Conservation (phyloP, 441 rosid species). For the Erodium chrysanthum region DNA sequence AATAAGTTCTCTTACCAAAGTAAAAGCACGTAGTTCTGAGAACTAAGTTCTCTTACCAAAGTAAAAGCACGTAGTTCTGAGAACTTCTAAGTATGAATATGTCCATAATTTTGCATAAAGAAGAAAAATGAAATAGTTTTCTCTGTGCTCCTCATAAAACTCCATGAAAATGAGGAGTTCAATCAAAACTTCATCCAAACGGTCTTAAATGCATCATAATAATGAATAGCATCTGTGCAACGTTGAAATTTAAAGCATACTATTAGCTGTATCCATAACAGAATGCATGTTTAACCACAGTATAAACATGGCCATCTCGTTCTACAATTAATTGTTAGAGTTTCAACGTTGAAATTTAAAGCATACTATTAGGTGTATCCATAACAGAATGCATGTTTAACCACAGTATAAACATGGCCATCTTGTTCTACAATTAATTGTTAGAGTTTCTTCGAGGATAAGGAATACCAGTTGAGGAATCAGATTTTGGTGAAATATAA, state of each 20-base stretch:
- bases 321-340: background rate
- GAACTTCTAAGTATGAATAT: background rate
- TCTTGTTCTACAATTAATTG: background rate
- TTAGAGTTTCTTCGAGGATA: background rate
- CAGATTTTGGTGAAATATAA: background rate
- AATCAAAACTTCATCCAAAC: background rate
- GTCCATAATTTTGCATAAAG: background rate
- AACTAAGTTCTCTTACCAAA: no score
- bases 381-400: background rate
- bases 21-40: no score
- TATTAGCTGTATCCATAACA: background rate
- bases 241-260: background rate
- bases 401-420: background rate
- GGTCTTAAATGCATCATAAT: background rate
- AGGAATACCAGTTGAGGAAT: slow-evolving; percentile 2
- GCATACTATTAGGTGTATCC: background rate
- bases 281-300: background rate
- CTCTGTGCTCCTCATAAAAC: background rate
- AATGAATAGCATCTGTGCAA: background rate
- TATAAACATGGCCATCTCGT: background rate
- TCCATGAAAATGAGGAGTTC: background rate
- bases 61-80: no score
- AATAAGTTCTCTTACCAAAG: no score
- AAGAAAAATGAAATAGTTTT: background rate
- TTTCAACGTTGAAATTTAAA: background rate